Percentiles rank a stretch among this genome's conserved stretches.
Conservation (phyloP, 495 filamentous ascomycete species). For the Immersiella caudata region DNA sequence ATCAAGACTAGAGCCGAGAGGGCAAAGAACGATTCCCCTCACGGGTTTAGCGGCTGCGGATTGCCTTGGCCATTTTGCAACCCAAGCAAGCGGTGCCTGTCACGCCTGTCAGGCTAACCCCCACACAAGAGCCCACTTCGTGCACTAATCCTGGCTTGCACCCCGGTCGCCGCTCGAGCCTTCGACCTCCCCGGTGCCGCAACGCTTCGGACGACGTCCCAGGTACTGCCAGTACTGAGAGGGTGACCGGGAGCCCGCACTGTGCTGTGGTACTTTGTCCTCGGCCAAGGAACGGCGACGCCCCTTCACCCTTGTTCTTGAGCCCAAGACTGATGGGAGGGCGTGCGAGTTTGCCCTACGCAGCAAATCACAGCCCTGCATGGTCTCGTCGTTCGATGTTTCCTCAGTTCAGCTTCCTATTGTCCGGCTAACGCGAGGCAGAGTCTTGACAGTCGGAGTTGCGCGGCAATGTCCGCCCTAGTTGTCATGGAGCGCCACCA, state of each 20-base stretch:
- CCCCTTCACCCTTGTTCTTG: constrained; percentile 16
- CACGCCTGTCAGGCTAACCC: constrained; percentile 36
- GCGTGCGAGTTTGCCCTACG: constrained; percentile 21
- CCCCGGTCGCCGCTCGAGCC: constrained; percentile 32
- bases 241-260: constrained; percentile 31
- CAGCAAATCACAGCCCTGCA: constrained; percentile 24
- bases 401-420: constrained; percentile 27
- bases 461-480: constrained; percentile 26
- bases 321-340: constrained; percentile 19
- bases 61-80: constrained; percentile 21
- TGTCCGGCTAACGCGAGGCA: constrained; percentile 18
- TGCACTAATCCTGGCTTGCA: constrained; percentile 30
- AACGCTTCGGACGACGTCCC: constrained; percentile 14
- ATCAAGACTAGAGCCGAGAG: constrained; percentile 24
- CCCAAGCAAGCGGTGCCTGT: constrained; percentile 26
- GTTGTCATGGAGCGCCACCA: constrained; percentile 31
- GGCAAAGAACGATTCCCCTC: constrained; percentile 23
- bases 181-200: constrained; percentile 23
- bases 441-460: constrained; percentile 26
- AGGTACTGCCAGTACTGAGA: constrained; percentile 23
- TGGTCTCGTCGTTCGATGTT: constrained; percentile 13
- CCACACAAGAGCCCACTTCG: constrained; percentile 40
- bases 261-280: constrained; percentile 33
- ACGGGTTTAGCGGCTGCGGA: constrained; percentile 22
- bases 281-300: constrained; percentile 25